Evolutionary conservation across 2,329 filamentous ascomycete species (phyloP).

Genomic region (Metarhizium humberi): DNA sequence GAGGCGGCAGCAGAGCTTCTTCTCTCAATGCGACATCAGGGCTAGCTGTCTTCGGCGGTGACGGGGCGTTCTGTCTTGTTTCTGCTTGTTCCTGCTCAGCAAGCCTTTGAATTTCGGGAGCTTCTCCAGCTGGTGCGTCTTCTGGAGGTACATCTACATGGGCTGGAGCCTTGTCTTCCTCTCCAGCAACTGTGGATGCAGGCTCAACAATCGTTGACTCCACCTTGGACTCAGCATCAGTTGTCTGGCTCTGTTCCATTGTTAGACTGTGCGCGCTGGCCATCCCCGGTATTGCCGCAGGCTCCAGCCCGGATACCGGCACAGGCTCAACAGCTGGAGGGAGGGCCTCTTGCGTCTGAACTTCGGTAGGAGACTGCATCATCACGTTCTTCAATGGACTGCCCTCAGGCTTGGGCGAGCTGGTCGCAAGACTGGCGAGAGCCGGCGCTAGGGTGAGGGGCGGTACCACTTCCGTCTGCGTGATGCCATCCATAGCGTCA

Average conservation of each 20-base stretch:
- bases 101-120: constrained; percentile 4
- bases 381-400: constrained; percentile 45
- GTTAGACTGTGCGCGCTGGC: background rate
- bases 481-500: constrained; percentile 17
- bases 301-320: background rate
- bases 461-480: constrained; percentile 11
- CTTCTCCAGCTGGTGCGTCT: background rate
- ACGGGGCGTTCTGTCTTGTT: background rate
- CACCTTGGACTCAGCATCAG: constrained; percentile 6
- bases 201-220: constrained; percentile 21
- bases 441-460: constrained; percentile 22
- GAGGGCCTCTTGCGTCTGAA: constrained; percentile 7
- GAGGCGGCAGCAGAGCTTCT: constrained; percentile 23
- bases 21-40: background rate
- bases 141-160: constrained; percentile 14
- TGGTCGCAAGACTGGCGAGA: constrained; percentile 14
- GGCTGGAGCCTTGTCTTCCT: constrained; percentile 16
- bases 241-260: background rate
- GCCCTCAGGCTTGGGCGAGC: constrained; percentile 32
- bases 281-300: constrained; percentile 5
- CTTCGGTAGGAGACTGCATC: constrained; percentile 34
- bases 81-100: background rate
- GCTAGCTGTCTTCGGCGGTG: background rate
- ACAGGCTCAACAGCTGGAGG: background rate
- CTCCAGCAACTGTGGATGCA: constrained; percentile 20